phyloP scores from a whole-genome alignment of 129 eudicot genomes.

The Saposhnikovia divaricata region DNA sequence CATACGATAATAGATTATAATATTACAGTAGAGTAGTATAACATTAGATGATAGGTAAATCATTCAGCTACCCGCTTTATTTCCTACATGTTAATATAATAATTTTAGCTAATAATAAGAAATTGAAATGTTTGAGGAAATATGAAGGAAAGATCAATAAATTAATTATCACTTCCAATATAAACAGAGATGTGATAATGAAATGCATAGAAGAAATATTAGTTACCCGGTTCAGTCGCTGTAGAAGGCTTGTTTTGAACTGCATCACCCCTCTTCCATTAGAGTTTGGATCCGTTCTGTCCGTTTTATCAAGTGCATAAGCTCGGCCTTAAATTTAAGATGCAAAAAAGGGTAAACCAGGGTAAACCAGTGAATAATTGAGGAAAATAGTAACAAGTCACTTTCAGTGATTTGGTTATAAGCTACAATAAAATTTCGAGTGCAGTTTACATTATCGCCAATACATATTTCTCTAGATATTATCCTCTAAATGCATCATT shows the following conservation, averaged over 20 bases:
- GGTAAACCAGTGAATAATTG: not conserved
- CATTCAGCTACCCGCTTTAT: not conserved
- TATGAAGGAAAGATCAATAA: not conserved
- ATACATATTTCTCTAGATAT: not conserved
- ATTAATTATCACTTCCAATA: not conserved
- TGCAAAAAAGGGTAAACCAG: not conserved
- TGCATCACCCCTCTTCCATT: constrained; percentile 67
- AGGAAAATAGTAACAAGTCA: not conserved
- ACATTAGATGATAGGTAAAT: not conserved
- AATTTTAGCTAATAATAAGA: not conserved
- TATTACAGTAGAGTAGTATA: not conserved
- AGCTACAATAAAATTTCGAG: not conserved
- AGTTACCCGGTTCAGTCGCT: constrained; percentile 43
- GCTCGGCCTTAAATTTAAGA: constrained; percentile 35
- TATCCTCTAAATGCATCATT: not conserved
- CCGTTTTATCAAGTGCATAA: constrained; percentile 58
- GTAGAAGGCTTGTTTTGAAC: constrained; percentile 53
- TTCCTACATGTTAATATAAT: not conserved
- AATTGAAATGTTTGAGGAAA: not conserved
- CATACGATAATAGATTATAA: not conserved
- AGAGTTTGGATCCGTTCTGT: constrained; percentile 50
- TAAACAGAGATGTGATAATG: not conserved
- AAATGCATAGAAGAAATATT: not conserved
- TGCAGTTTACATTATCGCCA: not conserved
- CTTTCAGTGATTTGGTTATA: not conserved